Evolutionary conservation across 1,284 basidiomycete species (phyloP).

Genomic region (Cutaneotrichosporon mucoides): DNA sequence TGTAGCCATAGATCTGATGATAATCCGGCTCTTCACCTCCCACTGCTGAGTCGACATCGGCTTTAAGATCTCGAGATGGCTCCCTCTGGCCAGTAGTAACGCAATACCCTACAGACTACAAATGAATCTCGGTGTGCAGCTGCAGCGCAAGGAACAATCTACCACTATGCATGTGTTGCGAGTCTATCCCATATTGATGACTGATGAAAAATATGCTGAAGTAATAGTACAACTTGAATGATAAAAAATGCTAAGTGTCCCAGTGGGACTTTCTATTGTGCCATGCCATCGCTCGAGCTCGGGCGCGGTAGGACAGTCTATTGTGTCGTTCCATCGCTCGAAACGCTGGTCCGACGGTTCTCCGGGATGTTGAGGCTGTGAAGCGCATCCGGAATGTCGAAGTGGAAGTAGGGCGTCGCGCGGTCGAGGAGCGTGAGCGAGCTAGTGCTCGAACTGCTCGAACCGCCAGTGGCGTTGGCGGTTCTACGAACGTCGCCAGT

Average conservation of each 20-base stretch:
- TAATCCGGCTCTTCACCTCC: too few species aligned
- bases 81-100: too few species aligned
- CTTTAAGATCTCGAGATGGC: too few species aligned
- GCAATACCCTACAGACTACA: too few species aligned
- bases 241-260: too few species aligned
- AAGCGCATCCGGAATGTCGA: conserved; percentile 48
- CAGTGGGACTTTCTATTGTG: too few species aligned
- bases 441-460: conserved; percentile 13
- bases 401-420: conserved; percentile 50
- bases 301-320: not conserved
- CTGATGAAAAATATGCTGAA: not conserved
- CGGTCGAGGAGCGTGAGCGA: conserved; percentile 34
- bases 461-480: not conserved
- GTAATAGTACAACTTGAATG: not conserved
- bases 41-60: too few species aligned
- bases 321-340: not conserved
- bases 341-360: not conserved
- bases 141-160: not conserved
- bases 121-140: not conserved
- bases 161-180: not conserved
- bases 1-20: too few species aligned
- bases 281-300: too few species aligned
- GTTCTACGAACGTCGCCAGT: not conserved
- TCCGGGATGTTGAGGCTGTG: conserved; percentile 8
- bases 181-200: not conserved